Percentiles rank a stretch among this genome's conserved stretches.
Evolutionary conservation across 1,139 yeast genomes (phyloP).

Genomic region (Taphrina populina): DNA sequence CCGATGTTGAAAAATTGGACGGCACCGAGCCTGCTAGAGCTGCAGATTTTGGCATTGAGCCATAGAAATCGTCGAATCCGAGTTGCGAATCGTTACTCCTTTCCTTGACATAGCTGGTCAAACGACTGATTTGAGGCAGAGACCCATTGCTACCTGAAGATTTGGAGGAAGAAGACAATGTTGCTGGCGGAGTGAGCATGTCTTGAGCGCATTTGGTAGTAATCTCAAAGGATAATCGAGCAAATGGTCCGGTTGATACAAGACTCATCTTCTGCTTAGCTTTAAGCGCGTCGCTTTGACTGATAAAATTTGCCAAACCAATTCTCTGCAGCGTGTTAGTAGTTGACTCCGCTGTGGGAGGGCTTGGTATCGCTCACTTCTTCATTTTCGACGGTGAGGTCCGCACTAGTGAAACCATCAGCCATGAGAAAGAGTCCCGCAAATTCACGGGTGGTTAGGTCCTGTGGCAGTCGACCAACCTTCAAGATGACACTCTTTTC

Average conservation of each 20-base stretch:
- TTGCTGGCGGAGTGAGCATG: slow-evolving; percentile 29
- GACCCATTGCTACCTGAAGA: slow-evolving; percentile 30
- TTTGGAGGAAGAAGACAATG: slow-evolving; percentile 23
- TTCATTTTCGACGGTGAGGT: slow-evolving; percentile 10
- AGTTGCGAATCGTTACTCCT: slow-evolving; percentile 19
- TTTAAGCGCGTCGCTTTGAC: slow-evolving; percentile 17
- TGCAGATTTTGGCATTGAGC: slow-evolving; percentile 14
- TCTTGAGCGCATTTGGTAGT: slow-evolving; percentile 7
- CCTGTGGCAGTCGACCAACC: slow-evolving; percentile 19
- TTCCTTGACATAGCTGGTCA: slow-evolving; percentile 33
- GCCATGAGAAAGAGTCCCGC: slow-evolving; percentile 33
- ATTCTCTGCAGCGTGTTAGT: slow-evolving; percentile 6
- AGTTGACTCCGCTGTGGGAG: not conserved
- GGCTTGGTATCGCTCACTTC: slow-evolving; percentile 5
- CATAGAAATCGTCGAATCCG: slow-evolving; percentile 23
- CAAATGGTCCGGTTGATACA: slow-evolving; percentile 14
- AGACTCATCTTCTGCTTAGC: slow-evolving; percentile 22
- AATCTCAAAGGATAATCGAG: slow-evolving; percentile 19
- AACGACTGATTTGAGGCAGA: slow-evolving; percentile 29
- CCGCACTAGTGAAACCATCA: slow-evolving; percentile 23
- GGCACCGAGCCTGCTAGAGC: slow-evolving; percentile 23
- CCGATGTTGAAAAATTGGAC: slow-evolving; percentile 25
- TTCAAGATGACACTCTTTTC: slow-evolving; percentile 3
- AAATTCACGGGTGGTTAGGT: slow-evolving; percentile 31
- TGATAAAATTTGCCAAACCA: slow-evolving; percentile 16